Evolutionary conservation across 2,329 filamentous ascomycete genomes (phyloP).

Genomic region (Aspergillus melleus): DNA sequence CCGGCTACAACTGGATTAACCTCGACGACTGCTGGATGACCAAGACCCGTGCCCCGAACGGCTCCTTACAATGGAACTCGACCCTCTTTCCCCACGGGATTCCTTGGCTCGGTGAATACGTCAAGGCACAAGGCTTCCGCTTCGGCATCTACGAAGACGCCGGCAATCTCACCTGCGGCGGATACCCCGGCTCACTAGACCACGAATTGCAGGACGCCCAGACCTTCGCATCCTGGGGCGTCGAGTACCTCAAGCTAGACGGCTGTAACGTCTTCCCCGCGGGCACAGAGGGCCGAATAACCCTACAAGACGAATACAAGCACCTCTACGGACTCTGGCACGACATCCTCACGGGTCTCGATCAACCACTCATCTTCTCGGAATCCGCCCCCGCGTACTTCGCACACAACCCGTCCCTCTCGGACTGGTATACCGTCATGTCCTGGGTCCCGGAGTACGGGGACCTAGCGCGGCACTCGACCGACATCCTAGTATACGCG

Average conservation of each 20-base stretch:
- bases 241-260: slow-evolving; percentile 54
- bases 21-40: slow-evolving; percentile 51
- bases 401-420: slow-evolving; percentile 35
- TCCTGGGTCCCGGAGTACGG: slow-evolving; percentile 44
- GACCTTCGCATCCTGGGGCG: slow-evolving; percentile 39
- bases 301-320: slow-evolving; percentile 27
- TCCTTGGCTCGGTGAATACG: slow-evolving; percentile 42
- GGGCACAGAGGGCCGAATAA: slow-evolving; percentile 8
- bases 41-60: slow-evolving; percentile 34
- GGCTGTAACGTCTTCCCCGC: slow-evolving; percentile 40
- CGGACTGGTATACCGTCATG: slow-evolving; percentile 50
- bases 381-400: slow-evolving; percentile 52
- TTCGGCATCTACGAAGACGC: slow-evolving; percentile 51
- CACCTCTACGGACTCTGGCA: slow-evolving; percentile 46
- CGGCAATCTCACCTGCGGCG: slow-evolving; percentile 47
- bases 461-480: slow-evolving; percentile 48
- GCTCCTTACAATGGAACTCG: slow-evolving; percentile 44
- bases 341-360: slow-evolving; percentile 36
- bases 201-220: slow-evolving; percentile 46
- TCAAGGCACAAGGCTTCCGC: slow-evolving; percentile 42
- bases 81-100: slow-evolving; percentile 47
- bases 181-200: slow-evolving; percentile 43
- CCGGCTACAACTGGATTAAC: slow-evolving; percentile 44
- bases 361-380: slow-evolving; percentile 45
- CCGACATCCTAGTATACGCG: slow-evolving; percentile 45